A percentile compares a stretch with the other conserved stretches of the same genome.
Conservation (phyloP, 805 yeast genomes). For the Lipomyces yamanashiensis region DNA sequence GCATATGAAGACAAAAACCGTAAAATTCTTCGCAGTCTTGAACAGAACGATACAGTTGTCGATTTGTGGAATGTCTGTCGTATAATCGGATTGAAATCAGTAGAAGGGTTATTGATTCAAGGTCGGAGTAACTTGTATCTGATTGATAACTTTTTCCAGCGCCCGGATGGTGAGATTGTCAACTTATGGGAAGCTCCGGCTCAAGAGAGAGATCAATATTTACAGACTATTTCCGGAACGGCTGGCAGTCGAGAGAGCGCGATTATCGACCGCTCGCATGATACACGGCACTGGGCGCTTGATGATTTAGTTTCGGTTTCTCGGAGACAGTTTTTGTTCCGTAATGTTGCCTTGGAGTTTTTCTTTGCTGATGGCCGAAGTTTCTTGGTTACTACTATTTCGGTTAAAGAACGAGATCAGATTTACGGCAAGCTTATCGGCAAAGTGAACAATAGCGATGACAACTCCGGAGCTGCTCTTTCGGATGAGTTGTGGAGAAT, state of each 20-base stretch:
- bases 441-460: conserved; percentile 50
- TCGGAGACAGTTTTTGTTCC: conserved; percentile 71
- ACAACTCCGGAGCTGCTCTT: conserved; percentile 40
- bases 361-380: conserved; percentile 76
- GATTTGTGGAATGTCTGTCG: conserved; percentile 76
- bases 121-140: conserved; percentile 70
- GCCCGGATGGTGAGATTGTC: conserved; percentile 58
- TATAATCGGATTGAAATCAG: conserved; percentile 74
- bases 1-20: conserved; percentile 66
- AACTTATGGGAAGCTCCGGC: conserved; percentile 69
- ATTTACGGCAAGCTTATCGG: conserved; percentile 57
- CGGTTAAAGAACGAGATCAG: conserved; percentile 58
- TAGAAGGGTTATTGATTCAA: conserved; percentile 73
- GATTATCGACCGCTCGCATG: conserved; percentile 28
- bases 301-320: conserved; percentile 65
- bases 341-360: conserved; percentile 82
- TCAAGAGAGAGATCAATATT: conserved; percentile 66
- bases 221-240: conserved; percentile 61
- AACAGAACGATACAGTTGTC: conserved; percentile 70
- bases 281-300: conserved; percentile 57
- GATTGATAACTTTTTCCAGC: conserved; percentile 68
- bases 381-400: conserved; percentile 66
- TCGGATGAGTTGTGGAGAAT: conserved; percentile 35
- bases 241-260: conserved; percentile 42
- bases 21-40: conserved; percentile 70